Evolutionary conservation across 2,329 filamentous ascomycete genomes (phyloP), one percentile per base, ranked within the genome.

Genomic region (Pseudodiploospora longispora): DNA sequence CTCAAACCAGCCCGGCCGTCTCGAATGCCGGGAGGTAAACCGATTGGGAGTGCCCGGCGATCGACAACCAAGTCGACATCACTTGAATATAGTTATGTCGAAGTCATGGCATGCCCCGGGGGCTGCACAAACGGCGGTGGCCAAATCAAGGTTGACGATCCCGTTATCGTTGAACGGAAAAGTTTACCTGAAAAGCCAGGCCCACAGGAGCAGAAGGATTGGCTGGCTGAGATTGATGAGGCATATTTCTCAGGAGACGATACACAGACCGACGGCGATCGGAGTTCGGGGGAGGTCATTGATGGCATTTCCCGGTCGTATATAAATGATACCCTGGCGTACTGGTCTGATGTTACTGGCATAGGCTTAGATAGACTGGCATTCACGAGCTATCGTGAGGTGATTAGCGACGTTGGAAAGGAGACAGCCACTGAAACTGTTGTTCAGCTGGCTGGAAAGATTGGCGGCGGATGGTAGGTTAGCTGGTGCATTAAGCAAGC

Each of bases 61-160:
- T 71, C 70, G 5, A 68, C 63, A 10, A 76, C 68, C 6, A 76
- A 76, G 54, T 56, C 69, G 12, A 60, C 64, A 12, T 58, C 62
- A 12, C 65, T 77, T 6, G 87, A 95, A 32, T 90, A 90, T 61
- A 77, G 85, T n/a, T 97, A 95, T 64, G 86, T 97, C 29, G 93
- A 98, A 66, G 93, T 98, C 47, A 98, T 98, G 93, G 93, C 93
- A 10, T 98, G 93, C 63, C 93, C 93, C 0, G 93, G 93, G n/a
- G 93, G 93, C 3, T 98, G 93, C 68, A 98, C 93, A 43, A 98
- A 98, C 56, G 93, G 93, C 2, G 93, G 93, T 33, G 93, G 93
- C 1, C 93, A 98, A 69, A 83, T 98, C 60, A 95, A 95, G 59
- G 79, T 87, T 28, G 86, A 88, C 42, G 93, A 97, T 60, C 79